Conservation (phyloP, 2,329 filamentous ascomycete species). For the Penicillium sp. region DNA sequence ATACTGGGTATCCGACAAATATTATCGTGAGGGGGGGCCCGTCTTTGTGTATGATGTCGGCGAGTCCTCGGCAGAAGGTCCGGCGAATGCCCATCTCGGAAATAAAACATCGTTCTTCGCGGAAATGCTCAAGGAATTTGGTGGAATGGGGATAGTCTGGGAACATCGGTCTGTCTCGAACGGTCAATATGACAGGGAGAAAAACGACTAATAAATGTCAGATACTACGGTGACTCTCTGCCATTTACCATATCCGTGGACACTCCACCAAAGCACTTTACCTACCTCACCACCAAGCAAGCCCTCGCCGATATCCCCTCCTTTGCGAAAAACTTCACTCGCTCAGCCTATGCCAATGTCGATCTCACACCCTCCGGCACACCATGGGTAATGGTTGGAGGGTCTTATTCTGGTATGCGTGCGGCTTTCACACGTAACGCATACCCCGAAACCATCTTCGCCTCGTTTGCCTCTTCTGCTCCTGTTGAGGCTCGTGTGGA, state of each 20-base stretch:
- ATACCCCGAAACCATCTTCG: conserved; percentile 48
- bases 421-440: conserved; percentile 49
- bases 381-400: conserved; percentile 54
- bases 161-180: conserved; percentile 45
- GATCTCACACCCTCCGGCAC: conserved; percentile 46
- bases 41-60: conserved; percentile 56
- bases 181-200: not conserved
- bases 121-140: conserved; percentile 38
- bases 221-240: conserved; percentile 49
- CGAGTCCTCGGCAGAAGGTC: conserved; percentile 47
- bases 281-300: conserved; percentile 49
- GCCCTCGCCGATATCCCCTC: conserved; percentile 51
- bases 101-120: conserved; percentile 36
- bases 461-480: conserved; percentile 47
- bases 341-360: conserved; percentile 31
- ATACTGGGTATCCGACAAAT: conserved; percentile 59
- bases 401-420: conserved; percentile 51
- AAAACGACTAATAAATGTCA: conserved; percentile 20
- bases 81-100: conserved; percentile 42
- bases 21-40: conserved; percentile 62
- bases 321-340: conserved; percentile 48
- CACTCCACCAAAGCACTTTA: conserved; percentile 44
- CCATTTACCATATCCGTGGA: conserved; percentile 42
- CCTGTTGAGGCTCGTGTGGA: conserved; percentile 54
- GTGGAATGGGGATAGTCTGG: conserved; percentile 46